Percentiles rank a stretch among this genome's conserved stretches.
These are phyloP conservation scores for Trichoderma breve DNA, from an alignment of 2,329 filamentous ascomycete species.

Conservation along the genomic window DNA sequence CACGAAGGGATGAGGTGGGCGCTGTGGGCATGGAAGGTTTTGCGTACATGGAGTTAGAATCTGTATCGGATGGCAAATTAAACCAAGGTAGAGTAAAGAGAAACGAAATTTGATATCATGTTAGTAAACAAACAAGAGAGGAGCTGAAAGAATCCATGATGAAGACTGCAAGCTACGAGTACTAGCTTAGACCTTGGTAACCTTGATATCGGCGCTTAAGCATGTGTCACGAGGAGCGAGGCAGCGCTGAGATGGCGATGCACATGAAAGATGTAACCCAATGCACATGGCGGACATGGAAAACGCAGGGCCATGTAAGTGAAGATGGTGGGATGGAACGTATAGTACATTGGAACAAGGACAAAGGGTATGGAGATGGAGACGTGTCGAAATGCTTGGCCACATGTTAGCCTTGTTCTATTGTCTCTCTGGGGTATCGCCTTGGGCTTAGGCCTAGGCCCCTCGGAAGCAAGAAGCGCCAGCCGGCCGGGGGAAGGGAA, in stretches of 20 bases:
- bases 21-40: conserved; percentile 7
- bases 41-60: conserved; percentile 17
- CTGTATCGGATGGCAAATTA: conserved; percentile 16
- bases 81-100: conserved; percentile 5
- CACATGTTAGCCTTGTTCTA: not conserved
- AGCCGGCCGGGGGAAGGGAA: conserved; percentile 9
- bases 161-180: not conserved
- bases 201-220: not conserved
- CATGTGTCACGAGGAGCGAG: not conserved
- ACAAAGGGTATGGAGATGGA: not conserved
- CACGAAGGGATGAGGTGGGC: conserved; percentile 12
- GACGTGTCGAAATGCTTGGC: not conserved
- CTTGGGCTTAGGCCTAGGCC: not conserved
- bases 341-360: not conserved
- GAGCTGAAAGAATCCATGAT: not conserved
- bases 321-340: conserved; percentile 7
- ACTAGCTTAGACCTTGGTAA: not conserved
- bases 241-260: conserved; percentile 1
- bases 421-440: not conserved
- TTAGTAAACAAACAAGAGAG: not conserved
- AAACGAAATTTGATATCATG: not conserved
- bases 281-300: conserved; percentile 8
- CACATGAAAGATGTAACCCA: conserved; percentile 12
- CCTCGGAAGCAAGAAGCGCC: not conserved
- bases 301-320: not conserved